These are phyloP conservation scores for Mycena filopes DNA, from an alignment of 768 basidiomycete species.

Conservation along the genomic window DNA sequence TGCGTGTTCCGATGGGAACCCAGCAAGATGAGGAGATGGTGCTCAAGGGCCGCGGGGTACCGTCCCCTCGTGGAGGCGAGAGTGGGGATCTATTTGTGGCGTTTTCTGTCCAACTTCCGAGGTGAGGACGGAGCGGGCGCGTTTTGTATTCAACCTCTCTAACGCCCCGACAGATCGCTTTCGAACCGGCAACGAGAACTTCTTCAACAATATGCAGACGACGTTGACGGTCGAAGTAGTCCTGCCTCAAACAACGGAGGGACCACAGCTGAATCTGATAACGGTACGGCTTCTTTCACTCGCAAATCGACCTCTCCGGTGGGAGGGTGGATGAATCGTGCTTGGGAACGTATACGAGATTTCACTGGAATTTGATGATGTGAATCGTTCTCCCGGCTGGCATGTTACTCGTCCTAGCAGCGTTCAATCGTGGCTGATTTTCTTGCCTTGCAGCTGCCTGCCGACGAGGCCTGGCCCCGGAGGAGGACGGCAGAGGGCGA, in stretches of 20 bases:
- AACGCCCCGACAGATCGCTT: conserved; percentile 67
- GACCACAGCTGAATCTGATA: conserved; percentile 54
- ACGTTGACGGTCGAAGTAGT: conserved; percentile 77
- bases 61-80: conserved; percentile 64
- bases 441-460: conserved; percentile 38
- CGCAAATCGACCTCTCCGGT: conserved; percentile 60
- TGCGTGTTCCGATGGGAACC: conserved; percentile 90
- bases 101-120: conserved; percentile 89
- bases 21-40: conserved; percentile 99
- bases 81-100: conserved; percentile 90
- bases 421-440: conserved; percentile 36
- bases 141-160: conserved; percentile 17
- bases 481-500: conserved; percentile 43
- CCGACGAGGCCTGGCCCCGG: conserved; percentile 37
- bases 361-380: conserved; percentile 79
- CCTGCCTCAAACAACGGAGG: conserved; percentile 38
- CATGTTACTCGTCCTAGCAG: conserved; percentile 55
- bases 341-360: conserved; percentile 73
- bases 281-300: conserved; percentile 83
- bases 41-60: conserved; percentile 86
- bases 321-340: conserved; percentile 76
- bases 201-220: conserved; percentile 90
- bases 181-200: conserved; percentile 87
- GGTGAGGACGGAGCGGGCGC: conserved; percentile 68
- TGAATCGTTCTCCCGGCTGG: conserved; percentile 60